Evolutionary conservation across 805 yeast species (phyloP).

Genomic region (Jamesozyma spencerorum): DNA sequence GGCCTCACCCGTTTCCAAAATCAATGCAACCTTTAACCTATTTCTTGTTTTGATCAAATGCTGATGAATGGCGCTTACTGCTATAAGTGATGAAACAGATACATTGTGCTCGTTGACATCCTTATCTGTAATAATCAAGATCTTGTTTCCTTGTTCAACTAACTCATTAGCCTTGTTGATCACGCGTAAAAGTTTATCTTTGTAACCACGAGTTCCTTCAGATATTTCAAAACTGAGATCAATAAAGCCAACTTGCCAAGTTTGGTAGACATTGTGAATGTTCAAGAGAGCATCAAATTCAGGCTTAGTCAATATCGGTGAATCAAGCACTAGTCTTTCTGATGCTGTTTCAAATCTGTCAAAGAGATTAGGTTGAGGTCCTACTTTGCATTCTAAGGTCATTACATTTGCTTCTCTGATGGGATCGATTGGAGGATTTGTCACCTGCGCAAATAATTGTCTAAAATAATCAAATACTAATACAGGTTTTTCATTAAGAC

Average conservation of each 20-base stretch:
- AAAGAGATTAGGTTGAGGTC: slow-evolving; percentile 90
- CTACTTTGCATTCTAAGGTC: slow-evolving; percentile 94
- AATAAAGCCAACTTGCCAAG: slow-evolving; percentile 70
- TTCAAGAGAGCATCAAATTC: slow-evolving; percentile 70
- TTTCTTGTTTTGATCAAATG: slow-evolving; percentile 91
- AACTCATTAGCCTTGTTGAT: slow-evolving; percentile 84
- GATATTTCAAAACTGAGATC: slow-evolving; percentile 81
- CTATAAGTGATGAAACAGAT: slow-evolving; percentile 78
- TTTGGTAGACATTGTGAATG: slow-evolving; percentile 39
- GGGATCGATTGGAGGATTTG: slow-evolving; percentile 98
- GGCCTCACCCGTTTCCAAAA: slow-evolving; percentile 89
- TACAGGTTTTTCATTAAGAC: slow-evolving; percentile 87
- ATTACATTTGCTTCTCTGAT: slow-evolving; percentile 93
- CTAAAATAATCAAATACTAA: slow-evolving; percentile 88
- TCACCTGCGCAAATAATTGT: slow-evolving; percentile 94
- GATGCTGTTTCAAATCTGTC: slow-evolving; percentile 92
- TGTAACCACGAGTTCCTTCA: slow-evolving; percentile 82
- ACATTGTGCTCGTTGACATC: slow-evolving; percentile 51
- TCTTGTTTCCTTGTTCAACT: slow-evolving; percentile 57
- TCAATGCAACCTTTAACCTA: slow-evolving; percentile 85
- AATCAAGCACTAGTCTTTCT: slow-evolving; percentile 70
- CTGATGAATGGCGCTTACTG: slow-evolving; percentile 96
- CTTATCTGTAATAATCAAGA: slow-evolving; percentile 71
- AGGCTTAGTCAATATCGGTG: slow-evolving; percentile 69
- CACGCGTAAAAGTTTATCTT: slow-evolving; percentile 72